Evolutionary conservation across 1,284 basidiomycete genomes (phyloP), one percentile per base, ranked within the genome.

Genomic region (Trichosporon sp.): DNA sequence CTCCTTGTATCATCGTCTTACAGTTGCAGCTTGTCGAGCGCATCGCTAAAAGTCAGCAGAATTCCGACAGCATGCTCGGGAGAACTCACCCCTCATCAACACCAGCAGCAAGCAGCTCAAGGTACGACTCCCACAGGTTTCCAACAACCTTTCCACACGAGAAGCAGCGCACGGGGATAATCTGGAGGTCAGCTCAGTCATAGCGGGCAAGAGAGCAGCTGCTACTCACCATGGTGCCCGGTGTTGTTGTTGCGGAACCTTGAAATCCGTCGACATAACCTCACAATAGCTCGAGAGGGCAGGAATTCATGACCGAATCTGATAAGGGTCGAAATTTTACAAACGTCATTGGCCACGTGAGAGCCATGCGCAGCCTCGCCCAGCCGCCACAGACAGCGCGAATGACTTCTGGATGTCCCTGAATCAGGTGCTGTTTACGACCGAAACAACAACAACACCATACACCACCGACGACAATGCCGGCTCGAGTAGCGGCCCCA

Each of bases 141-240:
- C 93, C 92, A 62, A 95, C 89, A 72, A 96, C 93, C 83, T 95
- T 95, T 60, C 93, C 93, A 77, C 93, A 96, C 32, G 92, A 93
- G 81, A 96, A 96, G 74, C 83, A 84, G 62, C 83, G 76, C 64
- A 84, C 82, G 23, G 83, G 83, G 69, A 84, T 83, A 72, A 84
- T 84, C 83, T 84, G 70, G 60, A n/a, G 6, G 32, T 35, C 23
- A 60, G 31, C 29, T 53, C 23, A 9, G 21, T 12, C 6, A 9
- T n/a, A 4, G 9, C 3, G 23, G 2, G 7, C 25, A 11, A 1
- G 12, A 25, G 51, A 11, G 9, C 6, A 23, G 18, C 27, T n/a
- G 11, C 18, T 23, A 60, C 56, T 60, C 27, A 60, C 56, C 56
- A 60, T 60, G 29, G 56, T 60, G 56, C 56, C 29, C 27, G 56